These are phyloP conservation scores for Centella asiatica DNA, from an alignment of 129 eudicot genomes.

Conservation along the genomic window DNA sequence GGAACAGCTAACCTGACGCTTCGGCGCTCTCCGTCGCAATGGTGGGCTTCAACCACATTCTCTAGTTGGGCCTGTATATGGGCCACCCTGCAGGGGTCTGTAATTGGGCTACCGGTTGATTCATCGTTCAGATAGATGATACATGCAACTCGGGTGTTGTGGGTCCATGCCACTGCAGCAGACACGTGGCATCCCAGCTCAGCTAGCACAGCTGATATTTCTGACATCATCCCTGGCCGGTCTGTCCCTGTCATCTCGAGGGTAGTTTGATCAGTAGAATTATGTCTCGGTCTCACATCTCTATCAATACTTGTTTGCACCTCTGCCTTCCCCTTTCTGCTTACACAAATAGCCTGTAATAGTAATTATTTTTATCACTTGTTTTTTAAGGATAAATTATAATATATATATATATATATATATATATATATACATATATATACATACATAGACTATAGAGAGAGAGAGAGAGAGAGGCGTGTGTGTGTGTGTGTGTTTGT, in stretches of 20 bases:
- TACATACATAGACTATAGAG: too few species aligned
- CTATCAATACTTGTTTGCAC: slow-evolving; percentile 14
- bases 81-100: slow-evolving; percentile 48
- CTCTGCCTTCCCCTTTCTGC: slow-evolving; percentile 34
- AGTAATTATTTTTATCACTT: not conserved
- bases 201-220: slow-evolving; percentile 67
- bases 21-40: slow-evolving; percentile 36
- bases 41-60: slow-evolving; percentile 74
- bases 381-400: not conserved
- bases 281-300: slow-evolving; percentile 29
- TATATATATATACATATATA: not conserved
- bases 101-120: slow-evolving; percentile 33
- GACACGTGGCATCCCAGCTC: slow-evolving; percentile 66
- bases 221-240: slow-evolving; percentile 79
- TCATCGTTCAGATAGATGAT: slow-evolving; percentile 60
- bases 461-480: not conserved
- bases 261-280: slow-evolving; percentile 39
- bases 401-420: not conserved
- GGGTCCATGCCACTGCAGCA: slow-evolving; percentile 85
- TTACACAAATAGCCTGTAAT: slow-evolving; percentile 58
- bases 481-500: too few species aligned
- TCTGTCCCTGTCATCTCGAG: slow-evolving; percentile 74
- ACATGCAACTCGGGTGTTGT: slow-evolving; percentile 75
- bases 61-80: slow-evolving; percentile 53
- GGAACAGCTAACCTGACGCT: slow-evolving; percentile 45